Conservation (phyloP, 139 green algal genomes). For the Coelastrella sp. region DNA sequence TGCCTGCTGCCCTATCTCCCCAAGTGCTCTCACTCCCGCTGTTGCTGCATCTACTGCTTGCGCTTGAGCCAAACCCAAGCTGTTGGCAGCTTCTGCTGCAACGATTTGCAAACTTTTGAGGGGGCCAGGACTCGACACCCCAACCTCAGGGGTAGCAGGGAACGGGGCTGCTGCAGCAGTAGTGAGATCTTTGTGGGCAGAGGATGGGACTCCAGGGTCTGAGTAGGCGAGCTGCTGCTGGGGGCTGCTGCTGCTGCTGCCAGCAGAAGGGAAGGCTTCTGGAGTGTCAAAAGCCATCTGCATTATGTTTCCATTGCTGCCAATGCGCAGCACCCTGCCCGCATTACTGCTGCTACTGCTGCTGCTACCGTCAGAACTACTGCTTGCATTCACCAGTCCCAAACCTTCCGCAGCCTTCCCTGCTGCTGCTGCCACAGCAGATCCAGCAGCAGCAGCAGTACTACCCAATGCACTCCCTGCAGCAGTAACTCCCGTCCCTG, state of each 20-base stretch:
- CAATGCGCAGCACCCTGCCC: not conserved
- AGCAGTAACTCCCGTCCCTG: not conserved
- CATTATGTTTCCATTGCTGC: not conserved
- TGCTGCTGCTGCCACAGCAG: not conserved
- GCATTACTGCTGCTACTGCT: not conserved
- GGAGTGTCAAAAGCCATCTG: not conserved
- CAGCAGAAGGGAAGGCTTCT: not conserved
- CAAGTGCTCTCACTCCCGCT: not conserved
- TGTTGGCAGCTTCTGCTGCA: not conserved
- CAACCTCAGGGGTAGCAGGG: not conserved
- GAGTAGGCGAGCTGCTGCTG: not conserved
- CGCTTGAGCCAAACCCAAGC: not conserved
- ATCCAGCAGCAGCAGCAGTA: constrained; percentile 2
- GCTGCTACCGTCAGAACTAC: not conserved
- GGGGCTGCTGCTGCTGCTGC: not conserved
- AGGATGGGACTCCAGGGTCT: not conserved
- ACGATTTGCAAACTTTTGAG: not conserved
- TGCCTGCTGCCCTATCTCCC: constrained; percentile 6
- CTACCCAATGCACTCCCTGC: not conserved
- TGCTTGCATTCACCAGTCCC: not conserved
- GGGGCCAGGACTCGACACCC: not conserved
- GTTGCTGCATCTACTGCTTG: not conserved
- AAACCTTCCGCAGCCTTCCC: not conserved
- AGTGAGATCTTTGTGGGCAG: not conserved
- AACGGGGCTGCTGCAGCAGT: not conserved